Base-by-base conservation (phyloP, 768 basidiomycete species). In the Tremella fuciformis region DNA sequence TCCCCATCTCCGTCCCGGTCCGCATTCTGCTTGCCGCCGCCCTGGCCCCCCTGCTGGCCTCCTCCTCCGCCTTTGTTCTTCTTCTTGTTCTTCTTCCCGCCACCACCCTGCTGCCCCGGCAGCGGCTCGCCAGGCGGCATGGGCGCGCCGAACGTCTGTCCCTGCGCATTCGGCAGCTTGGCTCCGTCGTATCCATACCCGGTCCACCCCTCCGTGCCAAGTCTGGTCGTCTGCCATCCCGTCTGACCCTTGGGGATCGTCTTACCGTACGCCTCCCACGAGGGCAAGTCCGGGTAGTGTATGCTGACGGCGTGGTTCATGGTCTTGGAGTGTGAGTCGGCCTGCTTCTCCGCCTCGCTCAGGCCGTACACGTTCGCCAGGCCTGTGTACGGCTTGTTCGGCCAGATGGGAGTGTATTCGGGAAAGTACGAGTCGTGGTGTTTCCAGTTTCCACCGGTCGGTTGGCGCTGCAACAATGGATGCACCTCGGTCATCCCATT, bases 381-480 rank as follows among this genome's bases (percentile, higher is more conserved):
- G 8, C 49, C 26, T 21, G 19, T 50, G 51, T 52, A 52, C 7
- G 24, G 18, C 19, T 25, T 21, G 4, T 24, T 24, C 4, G 47
- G 53, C 18, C 19, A 62, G 60, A 53, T 50, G 50, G 53, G 63
- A 39, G 40, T 60, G 57, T 69, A 71, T 34, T 60, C 60, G 29
- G 67, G 70, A 53, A 64, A 71, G 51, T 71, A 71, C n/a, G 67
- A 63, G 21, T 57, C 38, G 44, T 71, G 69, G 49, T 71, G 69
- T 46, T 71, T 66, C 69, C 69, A 71, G 38, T 22, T 19, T 18
- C 15, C 34, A 52, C 51, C 34, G 24, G 59, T 50, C 19, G 15
- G 51, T 22, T 55, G 50, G 2, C 63, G 57, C 21, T 25, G 53
- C 19, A 24, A 13, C 22, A 24, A 11, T 19, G 34, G 51, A 7